Evolutionary conservation across 306 rosid species (phyloP).

Genomic region (Potentilla sterilis): DNA sequence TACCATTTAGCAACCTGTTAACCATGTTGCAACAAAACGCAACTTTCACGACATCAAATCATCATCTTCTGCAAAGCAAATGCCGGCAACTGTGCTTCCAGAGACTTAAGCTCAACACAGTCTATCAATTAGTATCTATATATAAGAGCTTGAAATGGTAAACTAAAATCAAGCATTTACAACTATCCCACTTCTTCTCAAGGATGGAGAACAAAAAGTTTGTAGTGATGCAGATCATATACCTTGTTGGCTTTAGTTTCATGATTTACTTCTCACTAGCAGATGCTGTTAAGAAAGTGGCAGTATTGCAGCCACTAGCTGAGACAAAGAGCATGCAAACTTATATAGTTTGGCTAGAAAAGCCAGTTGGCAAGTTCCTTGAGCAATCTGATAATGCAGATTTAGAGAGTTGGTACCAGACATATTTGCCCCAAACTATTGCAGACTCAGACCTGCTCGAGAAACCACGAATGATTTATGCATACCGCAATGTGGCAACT

Average conservation of each 20-base stretch:
- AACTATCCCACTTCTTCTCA: not conserved
- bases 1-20: not conserved
- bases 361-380: constrained; percentile 3
- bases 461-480: constrained; percentile 33
- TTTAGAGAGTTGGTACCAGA: constrained; percentile 45
- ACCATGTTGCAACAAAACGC: not conserved
- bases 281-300: not conserved
- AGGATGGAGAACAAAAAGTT: constrained; percentile 29
- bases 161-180: not conserved
- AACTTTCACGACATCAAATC: not conserved
- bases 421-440: constrained; percentile 45
- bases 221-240: constrained; percentile 13
- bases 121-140: not conserved
- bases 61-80: not conserved
- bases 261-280: constrained; percentile 21
- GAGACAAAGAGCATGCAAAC: constrained; percentile 27
- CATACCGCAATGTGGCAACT: constrained; percentile 47
- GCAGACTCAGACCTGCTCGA: constrained; percentile 24
- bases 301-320: not conserved
- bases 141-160: not conserved
- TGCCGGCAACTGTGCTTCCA: not conserved
- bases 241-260: constrained; percentile 32
- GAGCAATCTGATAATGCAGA: constrained; percentile 26
- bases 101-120: not conserved
- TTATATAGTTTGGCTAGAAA: constrained; percentile 50